These are phyloP conservation scores for Limnanthes douglasii DNA, from an alignment of 345 rosid genomes.

Conservation along the genomic window DNA sequence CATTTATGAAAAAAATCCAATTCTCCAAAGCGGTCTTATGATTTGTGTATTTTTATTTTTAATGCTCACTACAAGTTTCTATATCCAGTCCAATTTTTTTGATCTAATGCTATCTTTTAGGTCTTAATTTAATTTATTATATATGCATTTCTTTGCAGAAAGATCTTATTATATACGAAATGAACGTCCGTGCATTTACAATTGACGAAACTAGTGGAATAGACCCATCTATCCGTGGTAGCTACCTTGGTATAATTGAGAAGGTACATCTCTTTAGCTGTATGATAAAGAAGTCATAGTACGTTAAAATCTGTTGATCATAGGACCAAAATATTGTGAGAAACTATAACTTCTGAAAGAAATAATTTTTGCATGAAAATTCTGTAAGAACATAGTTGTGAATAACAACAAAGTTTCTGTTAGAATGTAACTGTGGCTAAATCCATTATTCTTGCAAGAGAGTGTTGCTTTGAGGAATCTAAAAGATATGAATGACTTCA, in stretches of 20 bases:
- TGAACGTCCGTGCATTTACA: constrained; percentile 94
- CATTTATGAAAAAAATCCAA: too few relatives aligned
- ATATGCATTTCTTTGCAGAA: constrained; percentile 36
- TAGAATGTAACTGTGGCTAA: too few relatives aligned
- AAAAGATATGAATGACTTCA: too few relatives aligned
- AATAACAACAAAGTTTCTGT: too few relatives aligned
- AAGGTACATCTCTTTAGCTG: constrained; percentile 32
- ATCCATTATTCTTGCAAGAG: too few relatives aligned
- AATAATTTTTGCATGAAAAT: too few relatives aligned
- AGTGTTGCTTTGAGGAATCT: too few relatives aligned
- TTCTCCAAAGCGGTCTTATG: too few relatives aligned
- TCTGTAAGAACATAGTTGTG: too few relatives aligned
- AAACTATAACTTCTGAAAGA: not conserved
- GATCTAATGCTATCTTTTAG: not conserved
- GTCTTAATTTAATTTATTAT: not conserved
- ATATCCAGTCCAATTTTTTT: not conserved
- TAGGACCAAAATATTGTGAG: not conserved
- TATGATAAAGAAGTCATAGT: too few relatives aligned
- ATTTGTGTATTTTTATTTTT: not conserved
- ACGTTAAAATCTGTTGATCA: too few relatives aligned
- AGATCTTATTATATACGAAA: constrained; percentile 91
- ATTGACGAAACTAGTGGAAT: constrained; percentile 72
- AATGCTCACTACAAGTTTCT: not conserved
- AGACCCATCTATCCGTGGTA: constrained; percentile 50
- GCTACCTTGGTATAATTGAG: constrained; percentile 73